These are phyloP conservation scores for Peronospora farinosa DNA, from an alignment of 352 stramenopile species.

Conservation along the genomic window DNA sequence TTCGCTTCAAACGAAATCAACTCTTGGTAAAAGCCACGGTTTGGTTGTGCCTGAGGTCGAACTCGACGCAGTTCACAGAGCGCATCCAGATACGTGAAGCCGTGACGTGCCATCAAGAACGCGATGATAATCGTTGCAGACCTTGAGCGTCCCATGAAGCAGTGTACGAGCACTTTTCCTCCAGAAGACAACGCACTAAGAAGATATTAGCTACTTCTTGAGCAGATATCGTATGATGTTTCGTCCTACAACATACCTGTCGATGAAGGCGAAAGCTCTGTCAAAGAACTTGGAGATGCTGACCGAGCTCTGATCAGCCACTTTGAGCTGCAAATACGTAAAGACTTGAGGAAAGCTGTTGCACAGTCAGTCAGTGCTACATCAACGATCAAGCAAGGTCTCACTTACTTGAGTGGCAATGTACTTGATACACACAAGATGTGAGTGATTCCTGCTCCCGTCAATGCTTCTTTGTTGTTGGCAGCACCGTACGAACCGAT, in stretches of 20 bases:
- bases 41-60: conserved; percentile 56
- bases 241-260: conserved; percentile 28
- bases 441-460: conserved; percentile 41
- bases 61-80: conserved; percentile 35
- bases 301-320: conserved; percentile 40
- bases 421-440: conserved; percentile 48
- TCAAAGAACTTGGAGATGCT: conserved; percentile 45
- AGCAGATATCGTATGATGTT: neutral
- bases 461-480: conserved; percentile 40
- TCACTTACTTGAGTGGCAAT: conserved; percentile 37
- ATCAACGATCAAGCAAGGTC: neutral
- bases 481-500: conserved; percentile 66
- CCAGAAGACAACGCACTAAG: conserved; percentile 33
- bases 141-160: conserved; percentile 60
- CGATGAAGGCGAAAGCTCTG: conserved; percentile 49
- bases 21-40: conserved; percentile 56
- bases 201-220: neutral
- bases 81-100: conserved; percentile 36
- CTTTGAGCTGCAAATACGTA: conserved; percentile 42
- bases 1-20: conserved; percentile 37
- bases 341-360: conserved; percentile 44
- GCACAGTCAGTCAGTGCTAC: neutral
- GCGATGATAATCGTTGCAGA: conserved; percentile 63
- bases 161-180: conserved; percentile 71
- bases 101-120: conserved; percentile 43